A percentile compares a stretch with the other conserved stretches of the same genome.
phyloP scores from a whole-genome alignment of 768 basidiomycete genomes.

The Naematelia aurantialba region DNA sequence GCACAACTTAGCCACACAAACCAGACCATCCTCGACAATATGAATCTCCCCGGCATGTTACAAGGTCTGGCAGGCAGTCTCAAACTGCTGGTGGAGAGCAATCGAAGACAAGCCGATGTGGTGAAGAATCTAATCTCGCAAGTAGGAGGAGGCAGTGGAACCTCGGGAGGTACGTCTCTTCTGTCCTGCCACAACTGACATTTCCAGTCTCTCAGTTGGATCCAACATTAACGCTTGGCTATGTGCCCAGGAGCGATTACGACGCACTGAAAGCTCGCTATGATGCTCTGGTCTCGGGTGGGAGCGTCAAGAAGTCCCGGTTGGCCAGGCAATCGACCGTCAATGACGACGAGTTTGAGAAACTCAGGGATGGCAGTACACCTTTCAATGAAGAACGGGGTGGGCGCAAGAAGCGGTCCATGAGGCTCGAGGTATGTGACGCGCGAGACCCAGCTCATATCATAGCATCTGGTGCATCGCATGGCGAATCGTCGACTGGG shows the following conservation, averaged over 20 bases:
- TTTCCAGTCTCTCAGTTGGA: conserved; percentile 11
- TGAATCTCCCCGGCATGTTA: conserved; percentile 19
- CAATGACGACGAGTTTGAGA: background rate
- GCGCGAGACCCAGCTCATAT: background rate
- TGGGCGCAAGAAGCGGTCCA: conserved; percentile 6
- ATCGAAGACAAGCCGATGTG: conserved; percentile 21
- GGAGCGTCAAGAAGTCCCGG: background rate
- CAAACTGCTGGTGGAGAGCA: conserved; percentile 18
- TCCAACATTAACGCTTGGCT: conserved; percentile 7
- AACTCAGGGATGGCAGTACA: conserved; percentile 4
- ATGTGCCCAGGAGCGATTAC: conserved; percentile 26
- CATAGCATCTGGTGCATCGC: conserved; percentile 42
- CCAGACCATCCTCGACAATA: conserved; percentile 17
- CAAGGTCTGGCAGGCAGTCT: conserved; percentile 16
- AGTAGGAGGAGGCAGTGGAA: conserved; percentile 3
- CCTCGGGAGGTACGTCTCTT: background rate
- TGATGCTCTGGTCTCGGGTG: conserved; percentile 16
- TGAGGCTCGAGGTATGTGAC: conserved; percentile 12
- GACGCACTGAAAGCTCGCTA: conserved; percentile 33
- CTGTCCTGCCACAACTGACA: background rate
- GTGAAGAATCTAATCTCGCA: conserved; percentile 16
- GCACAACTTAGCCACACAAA: conserved; percentile 8
- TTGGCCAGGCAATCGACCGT: conserved; percentile 1
- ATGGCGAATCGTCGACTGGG: conserved; percentile 42
- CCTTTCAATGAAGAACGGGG: background rate